Base-by-base conservation (phyloP, 2,329 filamentous ascomycete genomes). In the Ascochyta koolunga region DNA sequence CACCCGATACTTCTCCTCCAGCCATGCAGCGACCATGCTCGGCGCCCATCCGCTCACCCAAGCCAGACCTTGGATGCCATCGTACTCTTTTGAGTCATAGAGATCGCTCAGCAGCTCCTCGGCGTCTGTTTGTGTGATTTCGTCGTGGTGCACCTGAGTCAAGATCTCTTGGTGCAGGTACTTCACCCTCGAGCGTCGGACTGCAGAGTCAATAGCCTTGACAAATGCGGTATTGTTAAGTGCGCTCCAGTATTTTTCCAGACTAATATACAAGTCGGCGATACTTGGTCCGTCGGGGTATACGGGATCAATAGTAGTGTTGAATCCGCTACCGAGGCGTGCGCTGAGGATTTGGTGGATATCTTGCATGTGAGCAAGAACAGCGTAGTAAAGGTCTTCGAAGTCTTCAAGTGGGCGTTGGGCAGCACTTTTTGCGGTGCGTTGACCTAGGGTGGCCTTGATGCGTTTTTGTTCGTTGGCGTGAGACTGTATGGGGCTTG, bases 391-490 rank as follows among this genome's bases (percentile, higher is more conserved):
- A 11, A 74, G 22, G 53, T 73, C 68, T 47, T 73, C 68, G 37
- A 62, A 73, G 53, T 73, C 70, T 27, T 65, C 62, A 10, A 73
- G 63, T 0, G 66, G 62, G 15, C 71, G 71, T 0, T 59, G 87
- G 86, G 91, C 1, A 62, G 85, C 4, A 90, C 79, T 9, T 86
- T 82, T 59, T 87, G 84, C 3, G 86, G 86, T 3, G 87, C 88
- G 25, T 74, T 72, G 54, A 85, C 32, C 31, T 83, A 61, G 29
- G 11, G 47, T 65, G 87, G 91, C 24, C n/a, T 54, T 51, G 45
- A 57, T 41, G 27, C 51, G 58, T 5, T 27, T 22, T n/a, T 38
- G 43, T 16, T 55, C 52, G 47, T 58, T 61, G 46, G 60, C 54
- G 35, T 58, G 49, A 8, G 50, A 16, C 11, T 59, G 57, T 3